Evolutionary conservation across 306 rosid species (phyloP).

Genomic region (Trifolium repens): DNA sequence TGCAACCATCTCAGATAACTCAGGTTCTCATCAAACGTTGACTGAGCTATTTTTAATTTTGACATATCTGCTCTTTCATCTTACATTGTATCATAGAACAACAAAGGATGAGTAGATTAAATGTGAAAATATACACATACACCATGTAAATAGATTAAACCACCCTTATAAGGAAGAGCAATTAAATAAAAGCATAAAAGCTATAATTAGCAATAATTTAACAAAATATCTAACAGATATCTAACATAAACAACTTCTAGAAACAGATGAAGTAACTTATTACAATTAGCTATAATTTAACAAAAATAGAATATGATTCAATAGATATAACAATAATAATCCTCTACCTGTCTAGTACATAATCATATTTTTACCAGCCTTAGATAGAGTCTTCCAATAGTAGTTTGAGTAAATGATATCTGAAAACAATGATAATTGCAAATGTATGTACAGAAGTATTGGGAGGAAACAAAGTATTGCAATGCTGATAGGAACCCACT

Average conservation of each 20-base stretch:
- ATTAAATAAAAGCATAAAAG: too few species aligned
- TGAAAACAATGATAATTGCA: conserved; percentile 35
- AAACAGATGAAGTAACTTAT: not conserved
- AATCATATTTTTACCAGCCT: conserved; percentile 2
- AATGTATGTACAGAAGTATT: conserved; percentile 7
- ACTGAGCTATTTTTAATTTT: not conserved
- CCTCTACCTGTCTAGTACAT: not conserved
- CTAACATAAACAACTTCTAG: not conserved
- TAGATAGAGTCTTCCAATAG: not conserved
- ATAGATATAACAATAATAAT: not conserved
- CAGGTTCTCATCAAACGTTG: too few species aligned
- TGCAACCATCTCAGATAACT: conserved; percentile 47
- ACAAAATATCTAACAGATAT: too few species aligned
- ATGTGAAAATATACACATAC: too few species aligned
- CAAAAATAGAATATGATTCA: not conserved
- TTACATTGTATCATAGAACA: too few species aligned
- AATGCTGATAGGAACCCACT: conserved; percentile 40
- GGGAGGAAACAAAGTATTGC: conserved; percentile 28
- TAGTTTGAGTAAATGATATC: conserved; percentile 42
- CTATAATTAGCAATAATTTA: too few species aligned
- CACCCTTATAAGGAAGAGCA: too few species aligned
- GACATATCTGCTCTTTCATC: not conserved
- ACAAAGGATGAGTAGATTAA: not conserved
- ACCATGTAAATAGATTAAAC: too few species aligned
- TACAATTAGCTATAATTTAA: not conserved